Conservation (phyloP, 164 flowering plant species). For the Magnolia officinalis region DNA sequence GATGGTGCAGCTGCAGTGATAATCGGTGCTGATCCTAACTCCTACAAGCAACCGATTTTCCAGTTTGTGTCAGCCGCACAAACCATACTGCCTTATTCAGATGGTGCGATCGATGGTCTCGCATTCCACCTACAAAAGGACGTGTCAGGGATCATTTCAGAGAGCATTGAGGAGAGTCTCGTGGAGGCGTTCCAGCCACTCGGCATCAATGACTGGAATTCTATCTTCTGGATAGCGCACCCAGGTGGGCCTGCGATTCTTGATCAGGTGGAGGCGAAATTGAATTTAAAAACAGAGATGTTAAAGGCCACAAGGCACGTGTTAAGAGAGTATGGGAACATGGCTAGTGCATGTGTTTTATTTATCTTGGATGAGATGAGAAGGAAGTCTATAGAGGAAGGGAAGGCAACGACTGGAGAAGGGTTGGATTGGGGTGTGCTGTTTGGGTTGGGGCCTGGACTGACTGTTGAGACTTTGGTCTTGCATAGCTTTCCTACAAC, state of each 20-base stretch:
- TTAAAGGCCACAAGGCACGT: constrained; percentile 11
- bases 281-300: constrained; percentile 13
- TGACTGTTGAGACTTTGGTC: constrained; percentile 18
- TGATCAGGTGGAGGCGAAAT: constrained; percentile 12
- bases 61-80: constrained; percentile 10
- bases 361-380: constrained; percentile 18
- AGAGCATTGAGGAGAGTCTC: constrained; percentile 15
- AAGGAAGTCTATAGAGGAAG: constrained; percentile 9
- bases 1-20: constrained; percentile 32
- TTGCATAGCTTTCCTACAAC: constrained; percentile 14
- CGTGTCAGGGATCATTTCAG: constrained; percentile 11
- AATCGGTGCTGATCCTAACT: not conserved
- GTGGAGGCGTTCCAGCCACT: constrained; percentile 11
- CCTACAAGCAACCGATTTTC: constrained; percentile 6
- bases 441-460: constrained; percentile 19
- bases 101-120: not conserved
- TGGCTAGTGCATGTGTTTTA: constrained; percentile 14
- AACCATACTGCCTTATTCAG: constrained; percentile 11
- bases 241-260: constrained; percentile 15
- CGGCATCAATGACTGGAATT: constrained; percentile 17
- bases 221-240: constrained; percentile 13
- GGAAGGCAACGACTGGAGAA: constrained; percentile 14
- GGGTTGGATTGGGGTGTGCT: constrained; percentile 19
- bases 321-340: constrained; percentile 17
- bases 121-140: constrained; percentile 11